Percentiles rank a stretch among this genome's conserved stretches.
These are phyloP conservation scores for Cystobasidium sp. DNA, from an alignment of 1,284 basidiomycete genomes.

Conservation along the genomic window DNA sequence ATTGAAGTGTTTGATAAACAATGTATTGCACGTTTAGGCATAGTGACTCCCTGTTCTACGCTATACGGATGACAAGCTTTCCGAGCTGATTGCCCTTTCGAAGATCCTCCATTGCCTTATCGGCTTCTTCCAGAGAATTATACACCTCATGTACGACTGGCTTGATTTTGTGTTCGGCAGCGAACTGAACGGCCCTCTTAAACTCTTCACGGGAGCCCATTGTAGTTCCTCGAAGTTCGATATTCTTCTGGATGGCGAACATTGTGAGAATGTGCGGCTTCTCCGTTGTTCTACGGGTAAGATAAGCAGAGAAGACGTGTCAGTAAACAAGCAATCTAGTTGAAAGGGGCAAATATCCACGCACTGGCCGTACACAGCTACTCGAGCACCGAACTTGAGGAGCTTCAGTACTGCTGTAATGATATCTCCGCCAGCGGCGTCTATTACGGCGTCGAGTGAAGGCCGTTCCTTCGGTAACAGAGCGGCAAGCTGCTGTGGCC, in stretches of 20 bases:
- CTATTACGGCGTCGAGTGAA: constrained; percentile 71
- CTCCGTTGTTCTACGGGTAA: constrained; percentile 68
- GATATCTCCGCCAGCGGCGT: constrained; percentile 79
- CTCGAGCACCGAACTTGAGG: constrained; percentile 68
- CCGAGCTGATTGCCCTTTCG: constrained; percentile 71
- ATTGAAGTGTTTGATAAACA: no score
- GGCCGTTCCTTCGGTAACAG: constrained; percentile 62
- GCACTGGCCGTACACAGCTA: constrained; percentile 41
- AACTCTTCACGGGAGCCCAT: constrained; percentile 84
- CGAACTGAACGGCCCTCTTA: constrained; percentile 70
- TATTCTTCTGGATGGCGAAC: constrained; percentile 75
- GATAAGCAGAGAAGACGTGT: constrained; percentile 19
- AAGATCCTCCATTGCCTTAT: constrained; percentile 71
- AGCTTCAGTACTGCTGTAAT: constrained; percentile 65
- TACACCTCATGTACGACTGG: constrained; percentile 76
- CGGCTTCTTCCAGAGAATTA: constrained; percentile 69
- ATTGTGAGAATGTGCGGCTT: constrained; percentile 71
- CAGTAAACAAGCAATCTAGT: constrained; percentile 59
- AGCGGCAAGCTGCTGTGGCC: constrained; percentile 66
- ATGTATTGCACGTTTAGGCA: no score
- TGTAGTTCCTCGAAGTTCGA: constrained; percentile 71
- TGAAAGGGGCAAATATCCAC: constrained; percentile 47
- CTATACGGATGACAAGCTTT: constrained; percentile 64
- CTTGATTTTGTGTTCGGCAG: constrained; percentile 69
- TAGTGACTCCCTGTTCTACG: no score